Base-by-base conservation (phyloP, 345 rosid species). In the Rhodomyrtus tomentosa region DNA sequence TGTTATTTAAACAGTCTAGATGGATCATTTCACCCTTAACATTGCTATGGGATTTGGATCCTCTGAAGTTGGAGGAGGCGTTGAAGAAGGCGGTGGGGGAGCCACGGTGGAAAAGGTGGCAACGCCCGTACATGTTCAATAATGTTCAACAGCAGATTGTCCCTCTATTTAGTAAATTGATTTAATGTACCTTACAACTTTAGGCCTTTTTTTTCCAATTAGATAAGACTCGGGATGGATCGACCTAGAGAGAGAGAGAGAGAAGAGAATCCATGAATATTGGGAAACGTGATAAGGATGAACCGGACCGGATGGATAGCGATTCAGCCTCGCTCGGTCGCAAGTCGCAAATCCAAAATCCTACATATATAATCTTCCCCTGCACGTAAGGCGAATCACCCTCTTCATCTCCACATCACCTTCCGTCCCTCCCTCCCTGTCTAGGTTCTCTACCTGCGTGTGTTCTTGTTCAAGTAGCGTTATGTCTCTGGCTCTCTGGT, bases 21-120 rank as follows among this genome's bases (percentile, higher is more conserved):
- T n/a, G n/a, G n/a, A n/a, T n/a, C n/a, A n/a, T n/a, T n/a, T n/a
- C n/a, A n/a, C n/a, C n/a, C n/a, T n/a, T n/a, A n/a, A n/a, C n/a
- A n/a, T n/a, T n/a, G n/a, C n/a, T n/a, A n/a, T n/a, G n/a, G n/a
- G n/a, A n/a, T n/a, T n/a, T n/a, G n/a, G n/a, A n/a, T n/a, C n/a
- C n/a, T n/a, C n/a, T n/a, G n/a, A n/a, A n/a, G n/a, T 91, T 95
- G 7, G 96, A 91, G 87, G 93, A 55, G 83, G 96, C 92, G 87
- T 96, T 98, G 89, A 96, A 88, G 94, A 95, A 92, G 84, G 98
- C 97, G 27, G 84, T 85, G 50, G 89, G 84, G 50, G 88, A 88
- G 85, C 98, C 96, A 18, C 84, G 87, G 90, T 95, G 98, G 53
- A 98, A 86, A 93, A 93, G 16, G 94, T 90, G n/a, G 99, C 91